Base-by-base conservation (phyloP, 179 eudicot genomes). In the Silene coronaria region DNA sequence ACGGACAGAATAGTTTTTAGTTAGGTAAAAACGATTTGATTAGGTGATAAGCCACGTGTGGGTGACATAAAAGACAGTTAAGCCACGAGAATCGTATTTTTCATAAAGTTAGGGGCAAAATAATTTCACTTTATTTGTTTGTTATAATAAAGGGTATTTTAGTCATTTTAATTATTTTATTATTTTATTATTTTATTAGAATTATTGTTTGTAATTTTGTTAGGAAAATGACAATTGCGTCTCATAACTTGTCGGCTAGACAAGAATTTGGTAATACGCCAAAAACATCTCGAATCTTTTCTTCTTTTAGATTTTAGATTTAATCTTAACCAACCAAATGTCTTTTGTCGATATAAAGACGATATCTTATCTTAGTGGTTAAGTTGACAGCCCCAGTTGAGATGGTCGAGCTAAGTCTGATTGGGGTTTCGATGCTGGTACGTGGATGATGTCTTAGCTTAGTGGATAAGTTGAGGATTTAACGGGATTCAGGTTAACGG, bases 161-260 rank as follows among this genome's bases (percentile, higher is more conserved):
- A 23, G 58, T 34, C 72, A 4, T 34, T 75, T 62, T 16, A 38
- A 11, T 3, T 38, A 28, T 28, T n/a, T n/a, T n/a, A n/a, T n/a
- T n/a, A n/a, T n/a, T n/a, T n/a, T n/a, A n/a, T n/a, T n/a, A n/a
- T n/a, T n/a, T n/a, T n/a, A n/a, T n/a, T n/a, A 8, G 0, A 0
- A 42, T 22, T 42, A 5, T 70, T 36, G 57, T 46, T 72, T 57
- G 60, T 38, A 10, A 10, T 76, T 45, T 57, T 10, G 38, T 57
- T 28, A 36, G 60, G 80, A 79, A 72, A 72, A 60, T 28, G 75
- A 67, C 79, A 78, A 71, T 66, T 61, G 70, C 78, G 75, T 78
- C 78, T 65, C 32, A 26, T 73, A 72, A 72, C 74, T 58, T 81
- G 87, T 84, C 84, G 78, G 84, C 82, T 81, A 60, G 67, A 76